Conservation (phyloP, 148 eudicot genomes). For the Rhododendron kiyosumense region DNA sequence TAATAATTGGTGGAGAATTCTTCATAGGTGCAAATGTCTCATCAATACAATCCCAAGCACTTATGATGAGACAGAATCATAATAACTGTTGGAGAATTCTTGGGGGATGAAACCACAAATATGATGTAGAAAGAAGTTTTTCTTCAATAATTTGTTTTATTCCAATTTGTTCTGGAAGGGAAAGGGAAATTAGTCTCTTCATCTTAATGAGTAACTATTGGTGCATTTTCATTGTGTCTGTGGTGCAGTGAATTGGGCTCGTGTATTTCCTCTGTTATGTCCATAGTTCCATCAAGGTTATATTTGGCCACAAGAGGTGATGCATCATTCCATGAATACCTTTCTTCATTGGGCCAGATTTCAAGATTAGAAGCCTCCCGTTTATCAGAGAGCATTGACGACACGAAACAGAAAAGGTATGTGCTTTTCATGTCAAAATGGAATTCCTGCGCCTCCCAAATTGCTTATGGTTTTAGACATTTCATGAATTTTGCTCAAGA, state of each 20-base stretch:
- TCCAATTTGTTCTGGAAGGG: background rate
- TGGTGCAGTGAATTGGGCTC: slow-evolving; percentile 52
- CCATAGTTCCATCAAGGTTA: slow-evolving; percentile 58
- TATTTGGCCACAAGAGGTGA: slow-evolving; percentile 22
- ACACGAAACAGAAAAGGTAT: slow-evolving; percentile 56
- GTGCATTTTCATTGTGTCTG: slow-evolving; percentile 8
- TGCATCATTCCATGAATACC: slow-evolving; percentile 16
- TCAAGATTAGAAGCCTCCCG: slow-evolving; percentile 69
- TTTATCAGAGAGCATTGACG: slow-evolving; percentile 43
- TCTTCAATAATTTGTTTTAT: background rate
- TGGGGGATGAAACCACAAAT: background rate
- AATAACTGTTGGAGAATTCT: background rate
- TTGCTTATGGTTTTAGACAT: background rate
- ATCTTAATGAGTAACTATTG: background rate
- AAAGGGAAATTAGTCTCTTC: background rate
- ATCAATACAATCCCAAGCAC: too few relatives aligned
- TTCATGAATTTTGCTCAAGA: slow-evolving; percentile 5
- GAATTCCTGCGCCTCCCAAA: background rate
- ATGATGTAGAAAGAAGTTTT: background rate
- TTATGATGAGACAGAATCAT: too few relatives aligned
- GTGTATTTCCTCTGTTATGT: slow-evolving; percentile 38
- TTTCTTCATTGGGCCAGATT: slow-evolving; percentile 51
- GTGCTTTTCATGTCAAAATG: slow-evolving; percentile 7
- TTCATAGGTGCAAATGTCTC: background rate
- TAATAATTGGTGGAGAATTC: background rate